These are phyloP conservation scores for Rhodotorula glutinis DNA, from an alignment of 1,284 basidiomycete species.

Conservation along the genomic window DNA sequence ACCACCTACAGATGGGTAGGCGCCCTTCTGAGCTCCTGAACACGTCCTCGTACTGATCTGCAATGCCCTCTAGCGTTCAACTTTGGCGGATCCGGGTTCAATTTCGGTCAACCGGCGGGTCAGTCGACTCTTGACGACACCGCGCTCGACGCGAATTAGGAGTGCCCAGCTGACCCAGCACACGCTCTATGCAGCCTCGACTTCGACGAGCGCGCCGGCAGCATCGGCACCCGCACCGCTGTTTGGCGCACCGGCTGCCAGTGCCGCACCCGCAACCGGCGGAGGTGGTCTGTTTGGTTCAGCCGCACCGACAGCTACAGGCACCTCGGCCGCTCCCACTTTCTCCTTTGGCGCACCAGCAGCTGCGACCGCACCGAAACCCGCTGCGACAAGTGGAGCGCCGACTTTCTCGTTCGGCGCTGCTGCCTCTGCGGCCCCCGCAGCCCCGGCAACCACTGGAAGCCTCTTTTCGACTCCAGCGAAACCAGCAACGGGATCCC, in stretches of 20 bases:
- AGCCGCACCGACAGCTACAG: neutral
- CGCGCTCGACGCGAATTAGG: no score
- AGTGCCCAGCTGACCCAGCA: neutral
- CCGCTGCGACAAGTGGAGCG: conserved; percentile 16
- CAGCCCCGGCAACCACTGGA: conserved; percentile 37
- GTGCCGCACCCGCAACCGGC: conserved; percentile 5
- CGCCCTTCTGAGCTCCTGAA: no score
- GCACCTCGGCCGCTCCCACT: conserved; percentile 42
- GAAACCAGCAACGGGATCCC: conserved; percentile 14
- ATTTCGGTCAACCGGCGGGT: conserved; percentile 30
- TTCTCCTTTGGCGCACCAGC: conserved; percentile 45
- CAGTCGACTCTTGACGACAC: neutral
- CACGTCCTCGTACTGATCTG: neutral
- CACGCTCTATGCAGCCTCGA: conserved; percentile 11
- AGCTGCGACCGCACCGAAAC: conserved; percentile 24
- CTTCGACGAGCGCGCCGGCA: conserved; percentile 11
- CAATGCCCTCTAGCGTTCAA: conserved; percentile 30
- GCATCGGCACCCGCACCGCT: conserved; percentile 18
- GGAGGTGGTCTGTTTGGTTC: conserved; percentile 23
- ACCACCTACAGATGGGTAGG: conserved; percentile 6
- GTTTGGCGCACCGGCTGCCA: conserved; percentile 25
- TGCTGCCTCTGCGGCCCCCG: conserved; percentile 8
- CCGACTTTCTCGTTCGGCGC: conserved; percentile 39
- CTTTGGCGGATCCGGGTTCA: conserved; percentile 31
- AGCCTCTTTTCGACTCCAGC: conserved; percentile 33